phyloP scores from a whole-genome alignment of 306 rosid species.

The Neltuma alba region DNA sequence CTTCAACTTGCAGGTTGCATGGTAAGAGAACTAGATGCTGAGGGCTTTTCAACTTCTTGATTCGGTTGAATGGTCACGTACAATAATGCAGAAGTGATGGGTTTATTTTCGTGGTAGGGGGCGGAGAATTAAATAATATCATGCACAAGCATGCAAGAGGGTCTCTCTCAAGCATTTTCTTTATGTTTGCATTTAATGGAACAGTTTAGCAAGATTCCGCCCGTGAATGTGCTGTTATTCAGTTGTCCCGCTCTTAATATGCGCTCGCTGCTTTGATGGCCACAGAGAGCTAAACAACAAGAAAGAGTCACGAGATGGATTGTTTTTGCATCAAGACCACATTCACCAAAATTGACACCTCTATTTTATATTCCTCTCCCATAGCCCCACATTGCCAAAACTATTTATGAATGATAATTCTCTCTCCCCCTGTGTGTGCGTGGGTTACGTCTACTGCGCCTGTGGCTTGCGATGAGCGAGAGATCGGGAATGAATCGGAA shows the following conservation, averaged over 20 bases:
- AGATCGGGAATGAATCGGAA: slow-evolving; percentile 8
- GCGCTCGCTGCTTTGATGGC: slow-evolving; percentile 39
- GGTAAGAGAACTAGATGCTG: not conserved
- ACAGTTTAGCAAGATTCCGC: slow-evolving; percentile 45
- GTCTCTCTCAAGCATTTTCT: slow-evolving; percentile 1
- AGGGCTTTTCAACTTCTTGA: not conserved
- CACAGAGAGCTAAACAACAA: slow-evolving; percentile 58
- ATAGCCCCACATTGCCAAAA: slow-evolving; percentile 20
- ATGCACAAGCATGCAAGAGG: not conserved
- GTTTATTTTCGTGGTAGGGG: not conserved
- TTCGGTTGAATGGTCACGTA: slow-evolving; percentile 17
- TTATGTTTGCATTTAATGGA: slow-evolving; percentile 20
- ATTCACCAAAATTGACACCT: slow-evolving; percentile 34
- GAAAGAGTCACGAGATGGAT: slow-evolving; percentile 54
- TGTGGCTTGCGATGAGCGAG: slow-evolving; percentile 1
- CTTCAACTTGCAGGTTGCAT: not conserved
- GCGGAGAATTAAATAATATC: not conserved
- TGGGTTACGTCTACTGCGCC: not conserved
- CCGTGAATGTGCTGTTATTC: slow-evolving; percentile 53
- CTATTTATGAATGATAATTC: not conserved
- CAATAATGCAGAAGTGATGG: not conserved
- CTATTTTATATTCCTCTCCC: not conserved
- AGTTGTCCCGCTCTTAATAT: slow-evolving; percentile 37
- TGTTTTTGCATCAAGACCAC: slow-evolving; percentile 40
- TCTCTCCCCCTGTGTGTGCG: not conserved